Evolutionary conservation across 441 rosid genomes (phyloP).

Genomic region (Adansonia gregorii): DNA sequence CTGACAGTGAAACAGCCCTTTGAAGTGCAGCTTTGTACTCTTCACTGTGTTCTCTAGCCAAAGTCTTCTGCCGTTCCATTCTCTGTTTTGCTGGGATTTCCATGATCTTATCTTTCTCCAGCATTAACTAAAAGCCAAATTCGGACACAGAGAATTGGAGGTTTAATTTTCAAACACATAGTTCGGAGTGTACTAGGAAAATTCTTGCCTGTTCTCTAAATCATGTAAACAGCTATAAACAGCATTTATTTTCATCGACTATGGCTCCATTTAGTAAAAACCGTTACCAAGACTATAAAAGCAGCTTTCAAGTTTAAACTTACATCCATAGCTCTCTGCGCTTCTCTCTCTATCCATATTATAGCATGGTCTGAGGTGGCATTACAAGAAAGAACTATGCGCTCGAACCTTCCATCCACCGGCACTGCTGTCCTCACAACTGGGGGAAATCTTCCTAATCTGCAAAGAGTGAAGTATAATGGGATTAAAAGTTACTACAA

Average conservation of each 20-base stretch:
- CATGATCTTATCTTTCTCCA: constrained; percentile 67
- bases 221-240: background rate
- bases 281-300: background rate
- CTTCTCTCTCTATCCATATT: constrained; percentile 85
- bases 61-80: constrained; percentile 84
- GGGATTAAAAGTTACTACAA: too few relatives aligned
- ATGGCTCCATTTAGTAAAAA: background rate
- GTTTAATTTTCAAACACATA: background rate
- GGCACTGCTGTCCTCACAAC: constrained; percentile 94
- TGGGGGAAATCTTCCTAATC: constrained; percentile 84
- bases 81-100: constrained; percentile 76
- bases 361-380: constrained; percentile 94
- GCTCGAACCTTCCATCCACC: constrained; percentile 95
- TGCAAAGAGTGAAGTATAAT: constrained; percentile 33
- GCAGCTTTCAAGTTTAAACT: constrained; percentile 42
- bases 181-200: background rate
- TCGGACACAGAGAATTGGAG: background rate
- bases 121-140: constrained; percentile 54
- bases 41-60: constrained; percentile 66
- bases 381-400: constrained; percentile 87
- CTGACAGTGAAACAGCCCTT: constrained; percentile 75
- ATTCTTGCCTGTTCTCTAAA: background rate
- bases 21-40: constrained; percentile 85
- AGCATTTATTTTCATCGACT: background rate
- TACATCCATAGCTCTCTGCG: constrained; percentile 76